Evolutionary conservation across 495 filamentous ascomycete species (phyloP), one percentile per base, ranked within the genome.

Genomic region (Immersiella caudata): DNA sequence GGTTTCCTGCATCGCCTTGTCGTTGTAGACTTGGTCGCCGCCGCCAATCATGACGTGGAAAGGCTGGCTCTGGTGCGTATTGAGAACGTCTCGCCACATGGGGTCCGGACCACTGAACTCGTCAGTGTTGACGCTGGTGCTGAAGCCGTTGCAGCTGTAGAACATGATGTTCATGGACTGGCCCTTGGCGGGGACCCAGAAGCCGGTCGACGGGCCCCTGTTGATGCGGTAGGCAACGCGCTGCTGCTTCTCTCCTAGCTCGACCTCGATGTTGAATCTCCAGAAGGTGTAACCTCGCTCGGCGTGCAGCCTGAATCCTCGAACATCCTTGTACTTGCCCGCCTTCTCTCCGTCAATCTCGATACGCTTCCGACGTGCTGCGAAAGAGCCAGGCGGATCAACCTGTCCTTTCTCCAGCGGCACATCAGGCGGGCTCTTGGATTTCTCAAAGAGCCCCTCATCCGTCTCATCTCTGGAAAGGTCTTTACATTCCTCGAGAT

Each of bases 41-140:
- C 95, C 95, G 35, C 95, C 96, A 69, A 99, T 86, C 96, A 99
- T 98, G 49, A 97, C 93, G 79, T 99, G 95, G 80, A 98, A 98
- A 18, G 95, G 95, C 54, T 89, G 89, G 60, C 88, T 91, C 76
- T 96, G 93, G 76, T 99, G 95, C 27, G 88, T 91, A 71, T 97
- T 96, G 57, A 99, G 84, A 20, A 98, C 91, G 73, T 99, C 95
- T 67, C 93, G 88, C 95, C 95, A 99, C 77, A 99, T 82, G 11
- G 95, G 96, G 82, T 99, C 95, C 2, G 95, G 95, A 0, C 95
- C 95, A 71, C 89, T 91, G 78, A 97, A 89, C 55, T 85, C 79
- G 72, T 93, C 80, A 0, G 93, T 76, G 66, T 97, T 87, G 60
- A 92, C 91, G 69, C 85, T 90, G 62, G 91, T 74, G 69, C 91